These are phyloP conservation scores for Multifurca ochricompacta DNA, from an alignment of 768 basidiomycete genomes.

Conservation along the genomic window DNA sequence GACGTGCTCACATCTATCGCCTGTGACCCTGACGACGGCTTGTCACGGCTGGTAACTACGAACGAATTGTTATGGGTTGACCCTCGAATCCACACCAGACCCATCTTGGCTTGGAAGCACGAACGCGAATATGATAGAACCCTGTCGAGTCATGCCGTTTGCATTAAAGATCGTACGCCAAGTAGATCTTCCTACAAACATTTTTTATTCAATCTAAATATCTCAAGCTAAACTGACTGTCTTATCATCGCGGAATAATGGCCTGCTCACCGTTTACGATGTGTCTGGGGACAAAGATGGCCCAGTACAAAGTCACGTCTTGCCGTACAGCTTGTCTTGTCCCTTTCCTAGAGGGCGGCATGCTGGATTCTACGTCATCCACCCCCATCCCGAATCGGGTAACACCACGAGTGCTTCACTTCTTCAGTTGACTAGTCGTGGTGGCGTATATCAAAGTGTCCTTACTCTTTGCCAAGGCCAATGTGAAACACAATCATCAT, in stretches of 20 bases:
- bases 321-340: slow-evolving; percentile 40
- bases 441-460: slow-evolving; percentile 13
- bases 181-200: background rate
- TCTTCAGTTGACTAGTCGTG: slow-evolving; percentile 13
- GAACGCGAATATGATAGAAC: slow-evolving; percentile 52
- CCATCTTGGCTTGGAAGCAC: slow-evolving; percentile 57
- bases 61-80: slow-evolving; percentile 65
- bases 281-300: slow-evolving; percentile 36
- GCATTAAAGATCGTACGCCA: slow-evolving; percentile 28
- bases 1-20: slow-evolving; percentile 51
- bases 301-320: slow-evolving; percentile 37
- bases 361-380: slow-evolving; percentile 29
- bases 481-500: background rate
- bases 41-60: slow-evolving; percentile 53
- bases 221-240: slow-evolving; percentile 42
- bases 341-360: slow-evolving; percentile 25
- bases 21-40: slow-evolving; percentile 32
- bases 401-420: slow-evolving; percentile 1
- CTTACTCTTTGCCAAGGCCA: background rate
- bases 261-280: slow-evolving; percentile 57
- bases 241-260: slow-evolving; percentile 52
- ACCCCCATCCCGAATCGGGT: slow-evolving; percentile 25
- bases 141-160: slow-evolving; percentile 37
- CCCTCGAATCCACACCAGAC: slow-evolving; percentile 44
- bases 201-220: background rate